A percentile compares a stretch with the other conserved stretches of the same genome.
phyloP scores from a whole-genome alignment of 1,139 yeast genomes.

The Yamadazyma songkhlaensis region DNA sequence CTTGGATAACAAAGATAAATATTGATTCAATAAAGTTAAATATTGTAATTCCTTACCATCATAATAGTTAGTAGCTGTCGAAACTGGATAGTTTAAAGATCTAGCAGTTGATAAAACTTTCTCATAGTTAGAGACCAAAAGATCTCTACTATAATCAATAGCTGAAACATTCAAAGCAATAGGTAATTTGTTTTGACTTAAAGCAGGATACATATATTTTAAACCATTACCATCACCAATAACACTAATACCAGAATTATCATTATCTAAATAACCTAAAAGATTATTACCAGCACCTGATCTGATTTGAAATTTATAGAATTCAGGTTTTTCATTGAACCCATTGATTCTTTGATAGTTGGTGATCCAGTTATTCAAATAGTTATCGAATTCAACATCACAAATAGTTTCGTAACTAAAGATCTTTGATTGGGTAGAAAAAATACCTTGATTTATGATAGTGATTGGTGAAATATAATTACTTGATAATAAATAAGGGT shows the following conservation, averaged over 20 bases:
- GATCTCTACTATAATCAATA: constrained; percentile 60
- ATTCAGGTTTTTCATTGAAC: constrained; percentile 54
- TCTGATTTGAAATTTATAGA: constrained; percentile 68
- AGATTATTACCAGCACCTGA: constrained; percentile 82
- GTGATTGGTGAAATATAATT: constrained; percentile 62
- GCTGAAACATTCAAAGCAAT: constrained; percentile 74
- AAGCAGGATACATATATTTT: constrained; percentile 59
- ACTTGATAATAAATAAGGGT: constrained; percentile 51
- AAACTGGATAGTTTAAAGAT: constrained; percentile 64
- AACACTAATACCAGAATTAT: constrained; percentile 39
- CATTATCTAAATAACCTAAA: constrained; percentile 61
- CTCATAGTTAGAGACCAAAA: constrained; percentile 66
- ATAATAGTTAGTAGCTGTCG: constrained; percentile 58
- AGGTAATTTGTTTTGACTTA: constrained; percentile 46
- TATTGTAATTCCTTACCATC: constrained; percentile 62
- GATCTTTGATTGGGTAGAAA: constrained; percentile 58
- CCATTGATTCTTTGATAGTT: constrained; percentile 52
- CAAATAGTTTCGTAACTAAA: constrained; percentile 72
- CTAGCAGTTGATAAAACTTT: constrained; percentile 64
- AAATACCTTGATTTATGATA: constrained; percentile 64
- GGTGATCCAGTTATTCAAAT: constrained; percentile 59
- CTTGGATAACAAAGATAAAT: constrained; percentile 51
- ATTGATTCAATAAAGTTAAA: constrained; percentile 63
- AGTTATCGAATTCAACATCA: constrained; percentile 57
- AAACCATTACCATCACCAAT: constrained; percentile 70